phyloP scores from a whole-genome alignment of 345 rosid species.

The Carallia brachiata region DNA sequence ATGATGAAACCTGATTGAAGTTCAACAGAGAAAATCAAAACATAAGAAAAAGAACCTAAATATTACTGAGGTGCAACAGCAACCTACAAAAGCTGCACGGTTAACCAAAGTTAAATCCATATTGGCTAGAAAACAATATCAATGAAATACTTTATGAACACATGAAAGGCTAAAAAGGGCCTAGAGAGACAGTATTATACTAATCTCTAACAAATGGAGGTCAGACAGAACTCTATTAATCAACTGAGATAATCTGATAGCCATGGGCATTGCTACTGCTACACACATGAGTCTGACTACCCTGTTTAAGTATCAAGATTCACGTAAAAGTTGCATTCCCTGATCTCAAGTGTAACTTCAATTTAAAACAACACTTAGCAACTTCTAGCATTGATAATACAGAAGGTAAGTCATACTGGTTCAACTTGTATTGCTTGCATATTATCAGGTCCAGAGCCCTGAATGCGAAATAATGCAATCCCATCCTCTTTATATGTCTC shows the following conservation, averaged over 20 bases:
- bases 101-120: neutral
- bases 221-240: no score
- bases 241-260: no score
- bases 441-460: conserved; percentile 97
- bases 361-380: neutral
- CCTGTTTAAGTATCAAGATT: neutral
- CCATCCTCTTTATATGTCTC: conserved; percentile 77
- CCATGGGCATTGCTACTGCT: no score
- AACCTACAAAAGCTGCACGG: neutral
- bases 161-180: no score
- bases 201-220: no score
- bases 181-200: no score
- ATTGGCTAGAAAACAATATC: no score
- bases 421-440: conserved; percentile 99
- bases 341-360: neutral
- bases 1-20: conserved; percentile 65
- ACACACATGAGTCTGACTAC: no score
- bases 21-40: conserved; percentile 8
- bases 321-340: neutral
- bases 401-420: conserved; percentile 51
- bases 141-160: no score
- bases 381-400: neutral
- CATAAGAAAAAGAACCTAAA: neutral
- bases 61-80: neutral
- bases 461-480: conserved; percentile 78